Evolutionary conservation across 257 asterid genomes (phyloP), one percentile per base, ranked within the genome.

Genomic region (Gentiana macrophylla): DNA sequence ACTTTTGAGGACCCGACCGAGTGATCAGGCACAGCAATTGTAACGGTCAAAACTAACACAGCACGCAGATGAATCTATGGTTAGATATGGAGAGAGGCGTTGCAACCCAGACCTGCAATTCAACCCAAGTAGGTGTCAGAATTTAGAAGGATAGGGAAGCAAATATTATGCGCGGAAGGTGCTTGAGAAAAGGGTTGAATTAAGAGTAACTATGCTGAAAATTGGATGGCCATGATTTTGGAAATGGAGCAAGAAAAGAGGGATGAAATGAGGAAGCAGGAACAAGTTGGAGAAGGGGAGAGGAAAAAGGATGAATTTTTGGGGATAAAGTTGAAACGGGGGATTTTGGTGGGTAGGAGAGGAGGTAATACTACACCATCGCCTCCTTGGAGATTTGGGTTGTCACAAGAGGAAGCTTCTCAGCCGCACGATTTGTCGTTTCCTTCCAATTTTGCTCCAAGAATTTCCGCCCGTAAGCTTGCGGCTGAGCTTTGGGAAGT

Each of bases 401-500:
- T 77, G 65, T 49, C 74, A 62, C 82, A 76, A 63, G 56, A 62
- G 37, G 91, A 85, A 64, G 84, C 83, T 11, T 76, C 84, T 59
- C 64, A 78, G 32, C 67, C 77, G 70, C 81, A 79, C 61, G 81
- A 79, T 65, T 63, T 67, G 60, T 71, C 68, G 41, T 66, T 75
- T 36, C 49, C 80, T 62, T 43, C 80, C 37, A 73, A 66, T 36
- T 62, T 52, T 47, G 49, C 72, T 36, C 43, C 62, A 53, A 53
- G 68, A 52, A 75, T 82, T 35, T 82, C 98, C 46, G 96, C 95
- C 3, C 80, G 96, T 48, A 80, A 86, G 63, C 78, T 90, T 69
- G 89, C 82, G 61, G 88, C 95, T 12, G 79, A 74, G 69, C 66
- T 90, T 72, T 90, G 96, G 96, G 95, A 86, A 62, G 65, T 78